A percentile compares a stretch with the other conserved stretches of the same genome.
Evolutionary conservation across 345 rosid genomes (phyloP).

Genomic region (Murraya koenigii): DNA sequence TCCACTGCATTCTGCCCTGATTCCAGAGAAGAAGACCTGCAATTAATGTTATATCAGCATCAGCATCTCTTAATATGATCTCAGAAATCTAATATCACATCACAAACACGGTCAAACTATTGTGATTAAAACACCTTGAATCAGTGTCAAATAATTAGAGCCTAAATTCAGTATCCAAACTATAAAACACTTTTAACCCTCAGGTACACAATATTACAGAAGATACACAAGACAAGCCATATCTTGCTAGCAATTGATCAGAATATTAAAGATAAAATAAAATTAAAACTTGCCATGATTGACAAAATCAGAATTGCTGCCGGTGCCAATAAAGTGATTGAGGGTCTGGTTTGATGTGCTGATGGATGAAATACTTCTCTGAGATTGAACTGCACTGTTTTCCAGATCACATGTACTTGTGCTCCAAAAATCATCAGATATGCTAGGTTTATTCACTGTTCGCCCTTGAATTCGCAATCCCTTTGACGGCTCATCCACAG

Average conservation of each 20-base stretch:
- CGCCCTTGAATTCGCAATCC: constrained; percentile 47
- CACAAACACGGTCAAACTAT: not conserved
- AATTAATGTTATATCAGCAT: constrained; percentile 6
- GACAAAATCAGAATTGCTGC: constrained; percentile 37
- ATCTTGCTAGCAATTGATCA: not conserved
- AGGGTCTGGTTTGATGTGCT: constrained; percentile 31
- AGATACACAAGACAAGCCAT: not conserved
- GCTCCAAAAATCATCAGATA: constrained; percentile 65
- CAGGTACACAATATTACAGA: not conserved
- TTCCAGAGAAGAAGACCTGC: constrained; percentile 65
- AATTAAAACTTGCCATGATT: constrained; percentile 37
- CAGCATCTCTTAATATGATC: not conserved
- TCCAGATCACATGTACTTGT: constrained; percentile 66
- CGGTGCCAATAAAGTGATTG: constrained; percentile 15
- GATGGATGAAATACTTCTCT: constrained; percentile 53
- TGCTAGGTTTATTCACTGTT: constrained; percentile 35
- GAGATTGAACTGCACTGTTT: constrained; percentile 39
- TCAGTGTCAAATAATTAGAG: not conserved
- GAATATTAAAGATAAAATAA: not conserved
- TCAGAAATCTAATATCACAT: not conserved
- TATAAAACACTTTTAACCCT: not conserved
- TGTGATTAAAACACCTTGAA: not conserved
- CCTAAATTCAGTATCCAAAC: not conserved
- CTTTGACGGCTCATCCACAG: constrained; percentile 49
- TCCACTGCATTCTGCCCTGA: constrained; percentile 63